Evolutionary conservation across 2,329 filamentous ascomycete genomes (phyloP), one percentile per base, ranked within the genome.

Genomic region (Canariomyces notabilis): DNA sequence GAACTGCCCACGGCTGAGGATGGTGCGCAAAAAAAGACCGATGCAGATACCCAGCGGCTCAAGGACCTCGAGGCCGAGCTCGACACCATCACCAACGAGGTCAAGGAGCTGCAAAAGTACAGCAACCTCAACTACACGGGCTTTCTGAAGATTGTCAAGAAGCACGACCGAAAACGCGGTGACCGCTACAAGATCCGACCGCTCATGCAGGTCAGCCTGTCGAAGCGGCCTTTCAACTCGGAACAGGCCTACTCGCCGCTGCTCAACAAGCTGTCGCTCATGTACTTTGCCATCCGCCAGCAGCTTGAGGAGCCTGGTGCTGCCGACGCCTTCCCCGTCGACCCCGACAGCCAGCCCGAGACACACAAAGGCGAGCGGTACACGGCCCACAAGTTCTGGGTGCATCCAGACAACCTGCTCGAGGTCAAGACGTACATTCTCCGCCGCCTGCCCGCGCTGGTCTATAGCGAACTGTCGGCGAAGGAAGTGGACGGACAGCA

Each of bases 91-190:
- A 93, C 87, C 26, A 87, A 88, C 64, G 89, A 96, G 67, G 83
- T 94, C 61, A 91, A 85, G 64, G 87, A 95, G 72, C 77, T 98
- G 57, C 93, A 95, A 69, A 93, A 88, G 66, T 98, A 93, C 70
- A 93, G 89, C 67, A 87, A 85, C 54, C 84, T 96, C 71, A 98
- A 98, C 71, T 98, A 96, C 68, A 95, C 93, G 5, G 93, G 89
- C 38, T 95, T 97, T 68, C 78, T 96, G 63, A 98, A 98, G 75
- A 95, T 95, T 38, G 89, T 89, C 46, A 98, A 98, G 81, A 98
- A 98, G 72, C 93, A 98, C 69, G 93, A 98, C 68, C 87, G 93
- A 56, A 94, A 91, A 71, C 80, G 91, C 56, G 90, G 90, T 46
- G 77, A 82, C 55, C 78, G 82, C 43, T 97, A 97, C 73, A 88